phyloP scores from a whole-genome alignment of 768 basidiomycete species.

The Boletus rufocinnamomeus region DNA sequence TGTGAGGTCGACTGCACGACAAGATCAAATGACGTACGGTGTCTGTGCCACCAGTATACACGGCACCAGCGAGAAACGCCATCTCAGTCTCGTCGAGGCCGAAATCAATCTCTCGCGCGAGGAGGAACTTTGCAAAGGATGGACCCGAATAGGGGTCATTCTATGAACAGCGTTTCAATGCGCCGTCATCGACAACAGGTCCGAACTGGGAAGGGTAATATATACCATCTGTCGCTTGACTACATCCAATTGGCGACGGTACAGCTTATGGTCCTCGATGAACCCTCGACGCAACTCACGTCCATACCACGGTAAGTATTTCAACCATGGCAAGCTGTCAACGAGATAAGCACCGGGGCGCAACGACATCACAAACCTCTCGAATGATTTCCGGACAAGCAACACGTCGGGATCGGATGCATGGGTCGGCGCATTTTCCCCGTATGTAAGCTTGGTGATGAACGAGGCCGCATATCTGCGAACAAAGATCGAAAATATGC shows the following conservation, averaged over 20 bases:
- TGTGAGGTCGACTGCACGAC: background rate
- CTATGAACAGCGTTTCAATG: background rate
- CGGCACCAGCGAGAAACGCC: slow-evolving; percentile 56
- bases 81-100: slow-evolving; percentile 52
- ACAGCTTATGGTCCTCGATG: slow-evolving; percentile 47
- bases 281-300: slow-evolving; percentile 55
- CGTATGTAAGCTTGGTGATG: slow-evolving; percentile 23
- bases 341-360: slow-evolving; percentile 36
- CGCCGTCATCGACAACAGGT: background rate
- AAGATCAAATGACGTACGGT: slow-evolving; percentile 34
- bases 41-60: slow-evolving; percentile 60
- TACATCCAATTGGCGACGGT: slow-evolving; percentile 45
- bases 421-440: slow-evolving; percentile 17
- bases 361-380: slow-evolving; percentile 25
- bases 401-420: slow-evolving; percentile 21
- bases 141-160: slow-evolving; percentile 27
- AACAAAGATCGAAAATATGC: background rate
- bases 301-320: slow-evolving; percentile 61
- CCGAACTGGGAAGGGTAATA: background rate
- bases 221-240: slow-evolving; percentile 47
- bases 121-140: slow-evolving; percentile 55
- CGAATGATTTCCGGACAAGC: slow-evolving; percentile 21
- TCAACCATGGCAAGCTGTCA: slow-evolving; percentile 36
- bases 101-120: slow-evolving; percentile 50
- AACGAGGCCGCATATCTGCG: slow-evolving; percentile 21